phyloP scores from a whole-genome alignment of 83 land plant species.

The Picea abies region DNA sequence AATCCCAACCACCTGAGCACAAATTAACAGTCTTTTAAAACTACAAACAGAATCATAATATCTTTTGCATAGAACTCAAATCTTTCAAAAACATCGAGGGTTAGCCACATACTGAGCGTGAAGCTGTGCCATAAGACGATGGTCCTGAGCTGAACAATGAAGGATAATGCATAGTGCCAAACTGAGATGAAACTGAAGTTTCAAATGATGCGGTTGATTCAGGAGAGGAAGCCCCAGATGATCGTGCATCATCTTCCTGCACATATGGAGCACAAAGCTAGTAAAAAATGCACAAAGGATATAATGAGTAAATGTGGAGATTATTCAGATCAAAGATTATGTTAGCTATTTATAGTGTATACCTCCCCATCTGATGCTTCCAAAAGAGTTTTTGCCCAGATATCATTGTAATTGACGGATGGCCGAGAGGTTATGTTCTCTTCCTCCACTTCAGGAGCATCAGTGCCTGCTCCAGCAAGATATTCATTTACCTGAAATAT shows the following conservation, averaged over 20 bases:
- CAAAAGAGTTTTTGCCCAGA: conserved; percentile 97
- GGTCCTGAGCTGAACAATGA: conserved; percentile 82
- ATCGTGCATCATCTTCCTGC: conserved; percentile 86
- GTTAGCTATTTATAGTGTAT: background rate
- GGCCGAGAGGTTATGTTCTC: conserved; percentile 72
- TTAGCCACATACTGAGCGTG: conserved; percentile 32
- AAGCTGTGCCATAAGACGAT: conserved; percentile 37
- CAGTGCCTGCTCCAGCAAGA: conserved; percentile 97
- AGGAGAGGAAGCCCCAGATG: conserved; percentile 95
- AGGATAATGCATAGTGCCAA: conserved; percentile 90
- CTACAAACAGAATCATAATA: background rate
- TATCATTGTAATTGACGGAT: conserved; percentile 92
- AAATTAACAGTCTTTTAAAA: background rate
- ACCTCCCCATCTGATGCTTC: conserved; percentile 90
- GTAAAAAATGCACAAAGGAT: background rate
- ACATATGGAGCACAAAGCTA: background rate
- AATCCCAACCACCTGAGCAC: background rate
- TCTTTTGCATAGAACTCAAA: background rate
- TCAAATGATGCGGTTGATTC: conserved; percentile 91
- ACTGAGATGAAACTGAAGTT: conserved; percentile 82
- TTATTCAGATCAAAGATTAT: background rate
- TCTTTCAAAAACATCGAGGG: background rate
- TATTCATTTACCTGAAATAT: conserved; percentile 85
- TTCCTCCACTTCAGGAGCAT: conserved; percentile 99
- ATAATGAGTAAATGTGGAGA: background rate